Evolutionary conservation across 345 rosid genomes (phyloP).

Genomic region (Cardamine occulta): DNA sequence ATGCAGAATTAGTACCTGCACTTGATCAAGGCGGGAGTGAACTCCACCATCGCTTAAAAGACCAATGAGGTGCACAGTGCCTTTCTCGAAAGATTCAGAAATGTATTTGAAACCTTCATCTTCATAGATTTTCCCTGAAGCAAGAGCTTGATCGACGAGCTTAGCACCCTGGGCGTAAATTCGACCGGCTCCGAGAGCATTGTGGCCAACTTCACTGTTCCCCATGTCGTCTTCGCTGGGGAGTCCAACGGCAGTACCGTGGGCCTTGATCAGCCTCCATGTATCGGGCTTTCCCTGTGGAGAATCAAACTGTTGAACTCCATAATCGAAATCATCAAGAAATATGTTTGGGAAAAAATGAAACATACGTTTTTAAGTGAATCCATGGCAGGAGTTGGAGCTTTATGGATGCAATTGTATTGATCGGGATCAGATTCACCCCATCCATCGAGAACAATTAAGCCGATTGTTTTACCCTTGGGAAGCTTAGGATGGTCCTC

Average conservation of each 20-base stretch:
- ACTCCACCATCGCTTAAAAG: constrained; percentile 95
- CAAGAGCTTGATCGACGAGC: constrained; percentile 94
- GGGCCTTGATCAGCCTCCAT: constrained; percentile 92
- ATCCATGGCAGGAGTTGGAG: constrained; percentile 92
- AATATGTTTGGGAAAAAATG: background rate
- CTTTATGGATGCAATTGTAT: constrained; percentile 87
- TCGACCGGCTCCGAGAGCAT: constrained; percentile 97
- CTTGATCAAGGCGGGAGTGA: constrained; percentile 93
- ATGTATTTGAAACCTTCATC: constrained; percentile 86
- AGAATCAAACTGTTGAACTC: background rate
- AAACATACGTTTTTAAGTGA: constrained; percentile 72
- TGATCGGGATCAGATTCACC: constrained; percentile 87
- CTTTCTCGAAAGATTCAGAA: constrained; percentile 58
- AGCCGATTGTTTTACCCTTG: constrained; percentile 74
- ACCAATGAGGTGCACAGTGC: constrained; percentile 86
- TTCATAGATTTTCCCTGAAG: constrained; percentile 77
- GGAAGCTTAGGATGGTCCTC: constrained; percentile 81
- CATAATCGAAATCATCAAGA: background rate
- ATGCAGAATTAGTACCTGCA: constrained; percentile 56
- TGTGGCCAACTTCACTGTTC: constrained; percentile 99
- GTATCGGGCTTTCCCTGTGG: constrained; percentile 65
- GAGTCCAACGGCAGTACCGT: constrained; percentile 91
- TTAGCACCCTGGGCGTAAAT: constrained; percentile 97
- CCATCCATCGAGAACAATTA: constrained; percentile 96
- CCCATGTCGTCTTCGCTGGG: constrained; percentile 99